phyloP scores from a whole-genome alignment of 2,329 filamentous ascomycete genomes.

The Penicillium sp. region DNA sequence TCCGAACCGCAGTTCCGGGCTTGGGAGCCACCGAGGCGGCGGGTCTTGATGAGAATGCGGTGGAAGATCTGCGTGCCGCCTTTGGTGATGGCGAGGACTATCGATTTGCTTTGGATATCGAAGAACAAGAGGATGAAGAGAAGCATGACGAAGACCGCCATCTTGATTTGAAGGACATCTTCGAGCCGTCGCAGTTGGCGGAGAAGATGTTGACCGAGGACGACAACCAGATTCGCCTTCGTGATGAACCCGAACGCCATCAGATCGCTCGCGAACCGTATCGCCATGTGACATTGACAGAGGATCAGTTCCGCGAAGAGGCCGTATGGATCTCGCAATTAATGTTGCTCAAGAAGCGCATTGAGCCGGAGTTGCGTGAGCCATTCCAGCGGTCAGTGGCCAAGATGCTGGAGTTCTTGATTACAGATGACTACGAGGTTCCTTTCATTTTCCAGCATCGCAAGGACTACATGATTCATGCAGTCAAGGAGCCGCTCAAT shows the following conservation, averaged over 20 bases:
- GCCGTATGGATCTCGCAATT: conserved; percentile 88
- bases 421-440: conserved; percentile 91
- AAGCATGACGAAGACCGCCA: conserved; percentile 77
- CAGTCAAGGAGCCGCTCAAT: conserved; percentile 68
- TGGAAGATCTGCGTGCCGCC: conserved; percentile 94
- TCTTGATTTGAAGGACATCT: conserved; percentile 94
- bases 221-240: conserved; percentile 85
- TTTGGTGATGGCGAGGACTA: conserved; percentile 97
- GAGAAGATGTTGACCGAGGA: conserved; percentile 96
- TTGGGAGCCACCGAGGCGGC: conserved; percentile 74
- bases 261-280: conserved; percentile 90
- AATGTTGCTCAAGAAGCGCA: conserved; percentile 83
- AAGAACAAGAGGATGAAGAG: conserved; percentile 80
- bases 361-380: conserved; percentile 71
- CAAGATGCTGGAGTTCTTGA: conserved; percentile 93
- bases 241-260: conserved; percentile 90
- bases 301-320: conserved; percentile 88
- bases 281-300: conserved; percentile 75
- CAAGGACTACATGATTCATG: conserved; percentile 95
- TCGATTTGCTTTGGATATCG: conserved; percentile 86
- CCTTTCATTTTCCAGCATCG: conserved; percentile 98
- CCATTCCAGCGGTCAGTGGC: conserved; percentile 87
- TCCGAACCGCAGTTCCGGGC: conserved; percentile 68
- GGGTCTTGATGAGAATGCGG: conserved; percentile 85
- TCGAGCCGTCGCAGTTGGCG: conserved; percentile 91